Evolutionary conservation across 176 grass and related monocot genomes (phyloP).

Genomic region (Aegilops sharonensis): DNA sequence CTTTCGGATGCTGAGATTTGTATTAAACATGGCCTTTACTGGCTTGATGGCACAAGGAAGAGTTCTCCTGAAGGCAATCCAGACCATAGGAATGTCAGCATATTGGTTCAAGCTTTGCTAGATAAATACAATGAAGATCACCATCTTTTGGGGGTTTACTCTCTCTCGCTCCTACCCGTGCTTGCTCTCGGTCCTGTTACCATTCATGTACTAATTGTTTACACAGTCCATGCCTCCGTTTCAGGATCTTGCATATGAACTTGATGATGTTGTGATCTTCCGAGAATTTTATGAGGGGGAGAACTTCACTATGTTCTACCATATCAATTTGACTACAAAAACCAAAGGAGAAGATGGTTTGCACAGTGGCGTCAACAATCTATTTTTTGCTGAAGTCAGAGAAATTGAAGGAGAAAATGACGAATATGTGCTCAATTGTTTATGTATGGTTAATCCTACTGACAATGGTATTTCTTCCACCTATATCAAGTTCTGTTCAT

Average conservation of each 20-base stretch:
- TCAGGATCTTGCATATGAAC: background rate
- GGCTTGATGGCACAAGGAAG: background rate
- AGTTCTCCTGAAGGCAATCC: background rate
- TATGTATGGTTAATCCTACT: background rate
- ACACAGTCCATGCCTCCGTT: background rate
- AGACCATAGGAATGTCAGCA: background rate
- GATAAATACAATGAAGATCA: background rate
- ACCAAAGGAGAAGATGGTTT: background rate
- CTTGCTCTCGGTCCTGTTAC: background rate
- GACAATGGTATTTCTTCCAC: background rate
- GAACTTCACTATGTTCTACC: background rate
- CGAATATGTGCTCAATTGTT: background rate
- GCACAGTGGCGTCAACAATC: background rate
- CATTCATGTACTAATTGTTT: background rate
- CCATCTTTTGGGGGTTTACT: background rate
- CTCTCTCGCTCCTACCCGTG: background rate
- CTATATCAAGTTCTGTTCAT: background rate
- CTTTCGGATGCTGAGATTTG: background rate
- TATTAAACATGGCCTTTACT: background rate
- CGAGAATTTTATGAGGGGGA: background rate
- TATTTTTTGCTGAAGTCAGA: background rate
- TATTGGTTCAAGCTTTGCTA: background rate
- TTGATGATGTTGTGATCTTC: background rate
- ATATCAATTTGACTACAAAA: background rate
- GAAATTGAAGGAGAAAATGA: background rate